phyloP scores from a whole-genome alignment of 352 stramenopile species.

The Globisporangium takayamanum region DNA sequence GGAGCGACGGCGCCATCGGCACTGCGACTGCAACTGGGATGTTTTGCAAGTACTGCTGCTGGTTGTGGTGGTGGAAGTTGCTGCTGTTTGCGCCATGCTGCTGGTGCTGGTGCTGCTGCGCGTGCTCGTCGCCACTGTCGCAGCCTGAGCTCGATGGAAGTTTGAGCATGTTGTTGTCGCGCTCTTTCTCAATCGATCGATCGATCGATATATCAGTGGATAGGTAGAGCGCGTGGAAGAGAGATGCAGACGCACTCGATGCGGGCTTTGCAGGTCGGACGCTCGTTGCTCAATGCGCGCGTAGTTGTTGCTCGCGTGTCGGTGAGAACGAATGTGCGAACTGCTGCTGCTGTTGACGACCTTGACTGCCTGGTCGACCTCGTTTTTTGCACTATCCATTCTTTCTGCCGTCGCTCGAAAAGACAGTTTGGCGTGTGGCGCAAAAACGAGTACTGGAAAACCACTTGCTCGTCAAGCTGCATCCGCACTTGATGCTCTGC shows the following conservation, averaged over 20 bases:
- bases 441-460: too few species aligned
- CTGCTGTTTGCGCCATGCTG: conserved; percentile 1
- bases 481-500: too few species aligned
- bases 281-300: not conserved
- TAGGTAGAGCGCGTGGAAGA: too few species aligned
- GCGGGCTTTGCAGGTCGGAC: not conserved
- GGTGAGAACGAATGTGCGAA: too few species aligned
- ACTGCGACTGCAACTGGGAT: conserved; percentile 56
- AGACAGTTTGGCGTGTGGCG: too few species aligned
- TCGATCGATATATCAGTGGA: too few species aligned
- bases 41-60: conserved; percentile 44
- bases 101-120: conserved; percentile 1
- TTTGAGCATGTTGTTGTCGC: conserved; percentile 21
- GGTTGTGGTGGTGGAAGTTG: conserved; percentile 16
- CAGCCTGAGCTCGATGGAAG: conserved; percentile 27
- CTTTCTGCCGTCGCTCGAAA: too few species aligned
- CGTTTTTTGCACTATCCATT: too few species aligned
- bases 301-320: not conserved
- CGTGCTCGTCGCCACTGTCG: conserved; percentile 18
- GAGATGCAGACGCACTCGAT: not conserved
- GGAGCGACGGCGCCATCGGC: conserved; percentile 22
- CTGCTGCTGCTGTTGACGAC: too few species aligned
- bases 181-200: not conserved
- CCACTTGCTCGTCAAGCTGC: too few species aligned
- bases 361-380: too few species aligned